A percentile compares a stretch with the other conserved stretches of the same genome.
Evolutionary conservation across 2,329 filamentous ascomycete species (phyloP).

Genomic region (Aspergillus sp.): DNA sequence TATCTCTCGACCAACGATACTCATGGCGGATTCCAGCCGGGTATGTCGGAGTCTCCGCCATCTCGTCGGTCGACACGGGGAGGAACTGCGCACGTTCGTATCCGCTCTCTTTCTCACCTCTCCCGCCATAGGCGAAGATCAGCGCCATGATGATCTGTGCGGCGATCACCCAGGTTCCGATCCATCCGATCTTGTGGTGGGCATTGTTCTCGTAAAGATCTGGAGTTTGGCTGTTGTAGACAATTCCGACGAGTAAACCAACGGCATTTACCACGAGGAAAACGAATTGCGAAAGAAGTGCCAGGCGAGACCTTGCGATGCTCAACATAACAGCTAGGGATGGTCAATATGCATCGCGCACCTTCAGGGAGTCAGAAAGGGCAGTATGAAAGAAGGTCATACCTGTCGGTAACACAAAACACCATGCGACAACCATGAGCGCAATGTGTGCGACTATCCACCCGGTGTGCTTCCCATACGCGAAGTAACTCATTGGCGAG

Average conservation of each 20-base stretch:
- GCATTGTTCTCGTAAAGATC: slow-evolving; percentile 29
- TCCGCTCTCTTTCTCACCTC: slow-evolving; percentile 39
- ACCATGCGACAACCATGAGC: slow-evolving; percentile 73
- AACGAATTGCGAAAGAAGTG: slow-evolving; percentile 58
- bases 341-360: slow-evolving; percentile 5
- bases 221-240: slow-evolving; percentile 29
- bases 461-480: slow-evolving; percentile 44
- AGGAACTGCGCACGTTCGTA: slow-evolving; percentile 65
- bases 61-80: slow-evolving; percentile 62
- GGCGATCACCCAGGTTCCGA: slow-evolving; percentile 71
- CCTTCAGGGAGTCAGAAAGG: background rate
- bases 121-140: slow-evolving; percentile 63
- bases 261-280: slow-evolving; percentile 27
- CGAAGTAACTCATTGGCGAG: slow-evolving; percentile 50
- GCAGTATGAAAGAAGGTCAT: slow-evolving; percentile 37
- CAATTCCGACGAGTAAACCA: slow-evolving; percentile 26
- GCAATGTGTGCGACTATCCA: slow-evolving; percentile 71
- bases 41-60: slow-evolving; percentile 58
- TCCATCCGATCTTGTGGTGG: slow-evolving; percentile 60
- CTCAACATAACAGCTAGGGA: slow-evolving; percentile 81
- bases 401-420: slow-evolving; percentile 74
- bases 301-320: slow-evolving; percentile 75
- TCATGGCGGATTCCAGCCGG: slow-evolving; percentile 39
- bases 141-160: slow-evolving; percentile 73
- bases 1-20: slow-evolving; percentile 70